These are phyloP conservation scores for Brachypodium distachyon DNA, from an alignment of 202 grass and related monocot species.

Conservation along the genomic window DNA sequence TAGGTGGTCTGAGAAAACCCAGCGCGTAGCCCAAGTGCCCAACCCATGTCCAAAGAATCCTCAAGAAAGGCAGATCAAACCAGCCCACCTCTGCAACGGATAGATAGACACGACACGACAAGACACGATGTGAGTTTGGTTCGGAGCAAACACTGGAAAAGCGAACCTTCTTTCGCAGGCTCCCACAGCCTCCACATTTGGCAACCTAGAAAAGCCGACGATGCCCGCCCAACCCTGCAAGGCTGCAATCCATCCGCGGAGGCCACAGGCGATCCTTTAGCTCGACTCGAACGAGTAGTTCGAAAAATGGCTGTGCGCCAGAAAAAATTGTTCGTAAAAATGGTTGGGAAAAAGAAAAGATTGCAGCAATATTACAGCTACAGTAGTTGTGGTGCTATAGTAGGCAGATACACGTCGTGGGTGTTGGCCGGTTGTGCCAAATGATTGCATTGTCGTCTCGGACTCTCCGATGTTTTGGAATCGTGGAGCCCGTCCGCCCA, in stretches of 20 bases:
- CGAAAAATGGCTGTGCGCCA: no score
- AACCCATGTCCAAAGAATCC: not conserved
- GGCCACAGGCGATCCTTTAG: no score
- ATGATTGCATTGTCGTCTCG: slow-evolving; percentile 22
- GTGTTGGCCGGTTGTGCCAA: not conserved
- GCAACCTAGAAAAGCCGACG: not conserved
- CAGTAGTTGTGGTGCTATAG: not conserved
- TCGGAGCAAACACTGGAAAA: not conserved
- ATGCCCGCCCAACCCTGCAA: no score
- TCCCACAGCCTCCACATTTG: not conserved
- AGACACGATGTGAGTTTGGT: not conserved
- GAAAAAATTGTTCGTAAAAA: no score
- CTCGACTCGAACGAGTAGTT: no score
- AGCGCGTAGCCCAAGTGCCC: no score
- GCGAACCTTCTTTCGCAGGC: not conserved
- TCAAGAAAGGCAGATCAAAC: no score
- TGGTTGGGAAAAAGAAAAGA: no score
- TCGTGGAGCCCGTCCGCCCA: not conserved
- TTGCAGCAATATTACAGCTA: no score
- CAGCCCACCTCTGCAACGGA: not conserved
- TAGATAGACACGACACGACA: not conserved
- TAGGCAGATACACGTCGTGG: not conserved
- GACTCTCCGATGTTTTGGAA: slow-evolving; percentile 9
- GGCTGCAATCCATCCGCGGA: not conserved
- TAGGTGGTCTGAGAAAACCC: no score